Conservation (phyloP, 345 rosid species). For the Dipteronia sinensis region DNA sequence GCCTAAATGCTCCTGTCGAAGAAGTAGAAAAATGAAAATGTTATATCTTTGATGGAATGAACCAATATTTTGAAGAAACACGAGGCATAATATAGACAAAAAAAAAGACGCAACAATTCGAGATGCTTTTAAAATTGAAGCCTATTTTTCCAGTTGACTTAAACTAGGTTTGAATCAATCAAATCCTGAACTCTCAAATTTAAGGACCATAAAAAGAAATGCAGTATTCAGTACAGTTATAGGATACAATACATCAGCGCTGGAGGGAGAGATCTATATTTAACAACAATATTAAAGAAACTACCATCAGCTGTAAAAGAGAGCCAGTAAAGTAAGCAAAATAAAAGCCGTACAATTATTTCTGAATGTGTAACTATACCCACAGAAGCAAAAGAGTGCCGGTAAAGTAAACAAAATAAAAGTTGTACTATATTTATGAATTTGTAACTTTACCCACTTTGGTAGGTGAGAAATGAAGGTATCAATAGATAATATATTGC, state of each 20-base stretch:
- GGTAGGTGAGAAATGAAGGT: background rate
- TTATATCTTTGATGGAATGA: slow-evolving; percentile 14
- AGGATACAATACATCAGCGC: background rate
- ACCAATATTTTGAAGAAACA: background rate
- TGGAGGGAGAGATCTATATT: background rate
- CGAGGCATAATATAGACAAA: background rate
- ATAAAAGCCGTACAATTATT: background rate
- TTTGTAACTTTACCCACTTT: background rate
- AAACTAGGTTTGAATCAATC: background rate
- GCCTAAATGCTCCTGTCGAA: slow-evolving; percentile 81
- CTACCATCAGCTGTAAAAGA: background rate
- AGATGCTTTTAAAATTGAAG: background rate
- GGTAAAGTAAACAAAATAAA: background rate
- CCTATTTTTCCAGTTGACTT: background rate
- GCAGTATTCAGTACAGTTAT: background rate
- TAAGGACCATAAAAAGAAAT: background rate
- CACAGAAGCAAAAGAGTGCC: background rate
- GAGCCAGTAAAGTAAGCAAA: background rate
- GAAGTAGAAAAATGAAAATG: slow-evolving; percentile 11
- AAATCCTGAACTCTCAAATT: slow-evolving; percentile 1
- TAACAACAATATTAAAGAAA: slow-evolving; percentile 11
- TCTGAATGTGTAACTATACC: background rate
- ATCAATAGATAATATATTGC: background rate
- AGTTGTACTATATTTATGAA: background rate
- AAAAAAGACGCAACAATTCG: background rate